Conservation (phyloP, 2,329 filamentous ascomycete species). For the Fusarium pilosicola region DNA sequence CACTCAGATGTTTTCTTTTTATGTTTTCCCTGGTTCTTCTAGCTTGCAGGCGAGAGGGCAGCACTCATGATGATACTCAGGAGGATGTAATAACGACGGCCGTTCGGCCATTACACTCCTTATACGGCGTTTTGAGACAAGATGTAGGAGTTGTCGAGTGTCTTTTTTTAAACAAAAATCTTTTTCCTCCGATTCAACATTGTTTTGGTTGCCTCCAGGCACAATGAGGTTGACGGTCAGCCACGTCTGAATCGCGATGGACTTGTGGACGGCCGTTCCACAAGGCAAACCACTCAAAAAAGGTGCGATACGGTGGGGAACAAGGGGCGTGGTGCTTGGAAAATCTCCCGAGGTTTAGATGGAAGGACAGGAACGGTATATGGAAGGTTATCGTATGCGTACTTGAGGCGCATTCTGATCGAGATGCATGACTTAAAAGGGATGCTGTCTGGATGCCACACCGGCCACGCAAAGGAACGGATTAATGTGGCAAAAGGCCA, state of each 20-base stretch:
- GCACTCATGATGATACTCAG: slow-evolving; percentile 44
- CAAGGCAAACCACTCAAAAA: slow-evolving; percentile 12
- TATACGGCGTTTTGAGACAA: slow-evolving; percentile 49
- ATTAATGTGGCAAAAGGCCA: slow-evolving; percentile 15
- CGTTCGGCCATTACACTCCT: slow-evolving; percentile 52
- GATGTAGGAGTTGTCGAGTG: slow-evolving; percentile 45
- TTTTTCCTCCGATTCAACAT: slow-evolving; percentile 22
- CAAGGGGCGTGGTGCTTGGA: slow-evolving; percentile 38
- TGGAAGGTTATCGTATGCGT: slow-evolving; percentile 29
- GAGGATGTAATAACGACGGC: slow-evolving; percentile 55
- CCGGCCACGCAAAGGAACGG: slow-evolving; percentile 28
- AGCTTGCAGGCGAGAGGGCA: slow-evolving; percentile 37
- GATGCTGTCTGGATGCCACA: slow-evolving; percentile 35
- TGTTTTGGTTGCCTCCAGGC: slow-evolving; percentile 5
- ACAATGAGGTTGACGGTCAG: neutral
- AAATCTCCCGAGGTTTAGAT: slow-evolving; percentile 44
- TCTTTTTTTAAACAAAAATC: slow-evolving; percentile 17
- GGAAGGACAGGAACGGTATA: slow-evolving; percentile 34
- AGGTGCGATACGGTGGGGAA: slow-evolving; percentile 5
- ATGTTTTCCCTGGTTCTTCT: slow-evolving; percentile 28
- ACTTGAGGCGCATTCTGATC: slow-evolving; percentile 12
- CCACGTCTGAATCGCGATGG: neutral
- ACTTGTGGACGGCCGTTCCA: neutral
- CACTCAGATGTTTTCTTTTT: slow-evolving; percentile 15
- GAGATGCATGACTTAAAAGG: slow-evolving; percentile 14